Percentiles rank a stretch among this genome's conserved stretches.
Evolutionary conservation across 2,329 filamentous ascomycete genomes (phyloP).

Genomic region (Remersonia thermophila): DNA sequence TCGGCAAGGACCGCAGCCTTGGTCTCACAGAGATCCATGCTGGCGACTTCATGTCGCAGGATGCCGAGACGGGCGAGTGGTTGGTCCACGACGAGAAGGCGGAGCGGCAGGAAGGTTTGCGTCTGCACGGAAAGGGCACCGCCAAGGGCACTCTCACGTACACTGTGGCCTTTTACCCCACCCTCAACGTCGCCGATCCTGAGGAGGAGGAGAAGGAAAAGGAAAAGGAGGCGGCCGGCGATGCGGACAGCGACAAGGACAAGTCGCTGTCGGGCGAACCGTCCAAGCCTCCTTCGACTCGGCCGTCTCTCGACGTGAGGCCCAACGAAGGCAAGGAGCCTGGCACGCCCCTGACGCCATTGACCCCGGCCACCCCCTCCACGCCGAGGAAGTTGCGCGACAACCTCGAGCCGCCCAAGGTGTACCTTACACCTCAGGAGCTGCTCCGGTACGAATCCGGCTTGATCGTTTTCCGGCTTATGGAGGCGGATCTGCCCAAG

Average conservation of each 20-base stretch:
- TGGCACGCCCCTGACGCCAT: constrained; percentile 29
- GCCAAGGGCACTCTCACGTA: constrained; percentile 73
- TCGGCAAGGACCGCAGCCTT: constrained; percentile 81
- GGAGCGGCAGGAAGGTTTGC: constrained; percentile 53
- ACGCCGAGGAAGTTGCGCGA: constrained; percentile 38
- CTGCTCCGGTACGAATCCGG: constrained; percentile 80
- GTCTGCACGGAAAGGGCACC: constrained; percentile 58
- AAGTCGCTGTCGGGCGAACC: constrained; percentile 19
- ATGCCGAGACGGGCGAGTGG: constrained; percentile 63
- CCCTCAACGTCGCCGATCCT: constrained; percentile 75
- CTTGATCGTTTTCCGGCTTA: constrained; percentile 83
- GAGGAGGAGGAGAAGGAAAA: constrained; percentile 56
- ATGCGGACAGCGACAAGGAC: constrained; percentile 29
- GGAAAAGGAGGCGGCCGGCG: constrained; percentile 27
- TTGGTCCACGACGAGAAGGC: constrained; percentile 65
- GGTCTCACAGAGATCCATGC: constrained; percentile 68
- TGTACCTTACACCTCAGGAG: constrained; percentile 68
- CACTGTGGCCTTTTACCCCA: constrained; percentile 81
- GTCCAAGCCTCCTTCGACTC: too few species aligned
- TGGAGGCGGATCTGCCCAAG: constrained; percentile 75
- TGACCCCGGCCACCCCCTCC: constrained; percentile 32
- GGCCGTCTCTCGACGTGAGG: constrained; percentile 19
- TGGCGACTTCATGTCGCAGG: constrained; percentile 66
- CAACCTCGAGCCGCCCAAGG: constrained; percentile 54
- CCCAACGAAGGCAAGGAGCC: constrained; percentile 23